A percentile compares a stretch with the other conserved stretches of the same genome.
These are phyloP conservation scores for Albizia julibrissin DNA, from an alignment of 306 rosid species.

Conservation along the genomic window DNA sequence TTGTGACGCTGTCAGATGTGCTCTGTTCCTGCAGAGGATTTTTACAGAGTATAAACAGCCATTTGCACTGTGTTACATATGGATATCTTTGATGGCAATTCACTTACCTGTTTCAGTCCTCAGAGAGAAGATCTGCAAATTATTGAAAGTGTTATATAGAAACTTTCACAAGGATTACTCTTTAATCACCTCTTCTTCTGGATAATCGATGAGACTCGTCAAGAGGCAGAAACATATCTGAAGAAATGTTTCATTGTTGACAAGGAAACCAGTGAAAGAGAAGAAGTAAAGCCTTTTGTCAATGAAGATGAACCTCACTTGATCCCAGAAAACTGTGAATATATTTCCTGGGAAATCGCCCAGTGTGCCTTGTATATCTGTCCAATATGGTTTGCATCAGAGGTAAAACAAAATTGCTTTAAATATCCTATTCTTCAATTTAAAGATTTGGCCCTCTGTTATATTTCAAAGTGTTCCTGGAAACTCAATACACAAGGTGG, in stretches of 20 bases:
- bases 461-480: neutral
- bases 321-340: conserved; percentile 35
- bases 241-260: conserved; percentile 42
- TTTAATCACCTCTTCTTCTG: neutral
- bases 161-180: conserved; percentile 26
- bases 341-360: conserved; percentile 57
- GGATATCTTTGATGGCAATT: conserved; percentile 63
- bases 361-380: conserved; percentile 59
- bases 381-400: conserved; percentile 74
- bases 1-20: neutral
- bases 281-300: conserved; percentile 52
- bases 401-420: conserved; percentile 50
- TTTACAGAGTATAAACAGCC: conserved; percentile 69
- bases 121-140: conserved; percentile 50
- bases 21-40: conserved; percentile 70
- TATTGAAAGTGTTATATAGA: conserved; percentile 27
- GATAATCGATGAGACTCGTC: conserved; percentile 35
- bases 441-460: neutral
- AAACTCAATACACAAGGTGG: neutral
- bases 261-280: conserved; percentile 46
- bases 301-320: conserved; percentile 39
- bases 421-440: neutral
- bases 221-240: conserved; percentile 25
- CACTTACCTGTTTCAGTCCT: conserved; percentile 60
- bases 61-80: conserved; percentile 70